phyloP scores from a whole-genome alignment of 179 eudicot species.

The Camellia oleifera region DNA sequence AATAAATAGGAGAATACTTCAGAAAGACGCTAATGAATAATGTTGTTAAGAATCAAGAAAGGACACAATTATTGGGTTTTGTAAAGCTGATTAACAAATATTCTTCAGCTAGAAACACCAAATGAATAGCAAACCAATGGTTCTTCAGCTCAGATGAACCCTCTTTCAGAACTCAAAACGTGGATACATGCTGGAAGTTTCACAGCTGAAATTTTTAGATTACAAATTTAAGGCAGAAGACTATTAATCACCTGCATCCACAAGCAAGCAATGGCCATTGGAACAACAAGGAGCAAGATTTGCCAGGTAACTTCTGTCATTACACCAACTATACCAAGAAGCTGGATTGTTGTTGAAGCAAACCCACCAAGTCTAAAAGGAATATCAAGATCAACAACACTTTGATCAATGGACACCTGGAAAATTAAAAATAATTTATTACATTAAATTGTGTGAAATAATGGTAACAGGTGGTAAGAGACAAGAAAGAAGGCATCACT shows the following conservation, averaged over 20 bases:
- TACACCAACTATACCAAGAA: conserved; percentile 94
- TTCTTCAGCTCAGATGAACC: not conserved
- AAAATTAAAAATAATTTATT: conserved; percentile 3
- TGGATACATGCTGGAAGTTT: conserved; percentile 1
- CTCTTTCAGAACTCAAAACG: not conserved
- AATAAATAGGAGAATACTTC: not conserved
- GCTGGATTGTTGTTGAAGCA: conserved; percentile 96
- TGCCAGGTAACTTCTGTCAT: conserved; percentile 99
- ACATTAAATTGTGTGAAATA: not conserved
- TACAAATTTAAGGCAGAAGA: conserved; percentile 9
- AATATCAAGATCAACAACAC: conserved; percentile 96
- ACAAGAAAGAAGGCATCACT: not conserved
- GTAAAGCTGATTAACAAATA: not conserved
- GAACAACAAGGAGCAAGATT: conserved; percentile 91
- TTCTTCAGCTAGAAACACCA: not conserved
- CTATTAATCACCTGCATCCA: conserved; percentile 90
- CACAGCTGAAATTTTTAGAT: not conserved
- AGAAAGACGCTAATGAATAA: not conserved
- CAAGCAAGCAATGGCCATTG: conserved; percentile 98
- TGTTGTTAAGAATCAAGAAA: not conserved
- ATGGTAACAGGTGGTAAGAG: not conserved
- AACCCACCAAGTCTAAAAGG: conserved; percentile 94
- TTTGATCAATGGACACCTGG: conserved; percentile 97
- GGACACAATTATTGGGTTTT: not conserved
- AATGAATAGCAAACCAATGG: not conserved